Percentiles rank a stretch among this genome's conserved stretches.
Conservation (phyloP, 1,139 yeast genomes). For the Candida freyschussii region DNA sequence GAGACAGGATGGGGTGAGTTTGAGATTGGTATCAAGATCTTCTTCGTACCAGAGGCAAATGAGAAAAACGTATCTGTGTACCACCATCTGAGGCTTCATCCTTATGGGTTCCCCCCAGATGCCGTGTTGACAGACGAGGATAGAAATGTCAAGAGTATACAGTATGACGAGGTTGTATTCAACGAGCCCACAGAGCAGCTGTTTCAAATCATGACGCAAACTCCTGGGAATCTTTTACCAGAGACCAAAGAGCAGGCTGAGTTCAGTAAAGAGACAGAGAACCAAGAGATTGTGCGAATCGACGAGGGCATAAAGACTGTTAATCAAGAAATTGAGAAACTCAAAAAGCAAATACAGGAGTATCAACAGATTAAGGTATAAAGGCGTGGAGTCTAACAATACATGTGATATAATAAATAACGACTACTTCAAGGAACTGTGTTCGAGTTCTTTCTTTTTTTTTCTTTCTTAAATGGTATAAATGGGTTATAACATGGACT, state of each 20-base stretch:
- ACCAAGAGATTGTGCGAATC: slow-evolving; percentile 73
- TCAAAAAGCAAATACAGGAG: slow-evolving; percentile 46
- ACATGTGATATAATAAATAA: slow-evolving; percentile 1
- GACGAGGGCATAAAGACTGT: slow-evolving; percentile 64
- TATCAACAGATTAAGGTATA: slow-evolving; percentile 36
- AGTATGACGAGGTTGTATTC: slow-evolving; percentile 89
- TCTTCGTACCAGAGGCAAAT: slow-evolving; percentile 77
- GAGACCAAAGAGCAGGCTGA: slow-evolving; percentile 42
- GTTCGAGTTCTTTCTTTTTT: too few species aligned
- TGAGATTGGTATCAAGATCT: slow-evolving; percentile 83
- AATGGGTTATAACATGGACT: too few species aligned
- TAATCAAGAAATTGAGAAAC: slow-evolving; percentile 49
- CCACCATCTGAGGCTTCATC: slow-evolving; percentile 89
- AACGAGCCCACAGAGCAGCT: slow-evolving; percentile 92
- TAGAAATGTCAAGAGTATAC: slow-evolving; percentile 56
- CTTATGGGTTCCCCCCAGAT: slow-evolving; percentile 51
- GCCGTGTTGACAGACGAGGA: slow-evolving; percentile 25
- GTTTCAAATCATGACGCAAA: slow-evolving; percentile 69
- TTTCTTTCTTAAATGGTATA: too few species aligned
- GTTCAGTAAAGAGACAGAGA: slow-evolving; percentile 57
- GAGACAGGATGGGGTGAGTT: slow-evolving; percentile 99
- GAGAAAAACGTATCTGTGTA: slow-evolving; percentile 85
- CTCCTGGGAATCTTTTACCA: slow-evolving; percentile 74
- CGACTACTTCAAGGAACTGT: too few species aligned
- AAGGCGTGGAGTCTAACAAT: not conserved